A percentile compares a stretch with the other conserved stretches of the same genome.
phyloP scores from a whole-genome alignment of 257 asterid species.

The Fraxinus anomala region DNA sequence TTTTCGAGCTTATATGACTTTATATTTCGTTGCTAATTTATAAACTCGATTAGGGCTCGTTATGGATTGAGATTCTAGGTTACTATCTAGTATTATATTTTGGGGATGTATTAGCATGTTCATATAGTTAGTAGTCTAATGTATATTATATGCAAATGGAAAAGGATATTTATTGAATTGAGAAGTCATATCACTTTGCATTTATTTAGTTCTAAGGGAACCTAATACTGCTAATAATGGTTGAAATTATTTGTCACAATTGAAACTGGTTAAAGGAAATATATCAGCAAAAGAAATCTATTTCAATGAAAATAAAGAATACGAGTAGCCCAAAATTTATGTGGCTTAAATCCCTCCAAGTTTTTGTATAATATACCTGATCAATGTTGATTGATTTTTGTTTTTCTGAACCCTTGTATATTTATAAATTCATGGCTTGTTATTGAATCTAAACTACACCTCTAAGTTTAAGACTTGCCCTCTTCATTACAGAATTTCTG shows the following conservation, averaged over 20 bases:
- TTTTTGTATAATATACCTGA: neutral
- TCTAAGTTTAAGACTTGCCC: neutral
- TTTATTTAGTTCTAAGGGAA: neutral
- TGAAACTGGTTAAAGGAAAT: neutral
- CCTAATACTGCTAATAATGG: neutral
- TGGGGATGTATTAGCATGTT: no score
- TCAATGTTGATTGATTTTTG: constrained; percentile 23
- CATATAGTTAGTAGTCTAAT: no score
- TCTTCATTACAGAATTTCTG: neutral
- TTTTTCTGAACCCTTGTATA: neutral
- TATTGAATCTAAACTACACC: neutral
- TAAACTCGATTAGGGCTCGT: no score
- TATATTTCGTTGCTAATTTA: no score
- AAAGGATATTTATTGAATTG: neutral
- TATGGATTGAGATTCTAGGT: no score
- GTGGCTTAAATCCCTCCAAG: constrained; percentile 10
- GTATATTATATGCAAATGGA: no score
- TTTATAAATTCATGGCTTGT: constrained; percentile 4
- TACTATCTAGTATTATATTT: no score
- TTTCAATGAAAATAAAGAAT: neutral
- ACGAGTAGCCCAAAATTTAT: constrained; percentile 22
- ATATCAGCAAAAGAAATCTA: neutral
- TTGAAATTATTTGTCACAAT: neutral
- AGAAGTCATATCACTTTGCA: no score
- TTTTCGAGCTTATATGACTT: no score